Evolutionary conservation across 306 rosid genomes (phyloP).

Genomic region (Dalbergia oliveri): DNA sequence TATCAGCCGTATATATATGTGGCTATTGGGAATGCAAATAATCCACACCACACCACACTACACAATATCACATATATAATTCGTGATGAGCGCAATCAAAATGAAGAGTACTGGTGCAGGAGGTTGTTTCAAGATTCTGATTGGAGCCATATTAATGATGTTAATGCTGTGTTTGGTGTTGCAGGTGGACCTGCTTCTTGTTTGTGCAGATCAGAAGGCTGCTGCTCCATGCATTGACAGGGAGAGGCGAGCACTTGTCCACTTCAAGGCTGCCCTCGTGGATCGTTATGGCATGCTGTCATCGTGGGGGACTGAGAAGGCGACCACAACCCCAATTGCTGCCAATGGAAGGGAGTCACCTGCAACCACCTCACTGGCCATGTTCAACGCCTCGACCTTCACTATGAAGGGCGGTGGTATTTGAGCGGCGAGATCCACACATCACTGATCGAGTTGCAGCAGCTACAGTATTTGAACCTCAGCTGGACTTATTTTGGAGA

Average conservation of each 20-base stretch:
- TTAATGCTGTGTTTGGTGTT: not conserved
- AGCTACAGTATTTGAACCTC: not conserved
- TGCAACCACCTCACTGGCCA: constrained; percentile 39
- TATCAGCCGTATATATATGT: no score
- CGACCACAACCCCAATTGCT: not conserved
- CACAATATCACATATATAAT: no score
- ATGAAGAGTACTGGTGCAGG: no score
- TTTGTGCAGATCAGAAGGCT: not conserved
- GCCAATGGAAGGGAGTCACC: constrained; percentile 37
- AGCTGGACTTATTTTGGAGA: not conserved
- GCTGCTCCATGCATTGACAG: not conserved
- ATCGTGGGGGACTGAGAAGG: constrained; percentile 18
- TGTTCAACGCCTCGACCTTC: not conserved
- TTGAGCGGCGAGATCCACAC: not conserved
- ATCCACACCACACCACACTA: no score
- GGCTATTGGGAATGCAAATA: no score
- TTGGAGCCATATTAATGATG: not conserved
- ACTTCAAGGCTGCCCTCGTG: constrained; percentile 24
- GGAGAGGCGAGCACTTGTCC: constrained; percentile 37
- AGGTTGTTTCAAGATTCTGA: no score
- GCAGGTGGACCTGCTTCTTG: not conserved
- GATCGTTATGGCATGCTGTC: constrained; percentile 9
- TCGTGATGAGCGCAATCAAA: no score
- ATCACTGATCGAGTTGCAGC: constrained; percentile 8
- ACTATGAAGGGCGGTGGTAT: no score